Evolutionary conservation across 352 stramenopile genomes (phyloP).

Genomic region (Globisporangium takayamanum): DNA sequence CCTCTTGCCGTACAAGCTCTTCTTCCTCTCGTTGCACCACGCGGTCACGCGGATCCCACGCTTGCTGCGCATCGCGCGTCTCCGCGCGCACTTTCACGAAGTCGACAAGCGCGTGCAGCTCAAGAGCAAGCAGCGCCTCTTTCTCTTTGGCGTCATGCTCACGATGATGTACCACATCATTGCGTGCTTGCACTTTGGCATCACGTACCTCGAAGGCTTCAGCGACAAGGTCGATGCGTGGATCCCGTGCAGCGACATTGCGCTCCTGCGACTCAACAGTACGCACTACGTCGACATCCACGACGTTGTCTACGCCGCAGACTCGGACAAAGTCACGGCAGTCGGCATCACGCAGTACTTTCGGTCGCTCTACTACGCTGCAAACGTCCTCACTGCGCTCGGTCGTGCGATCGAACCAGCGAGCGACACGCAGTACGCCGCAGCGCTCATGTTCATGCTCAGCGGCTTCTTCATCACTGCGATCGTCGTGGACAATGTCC

Average conservation of each 20-base stretch:
- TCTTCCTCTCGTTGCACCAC: slow-evolving; percentile 16
- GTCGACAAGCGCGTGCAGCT: slow-evolving; percentile 29
- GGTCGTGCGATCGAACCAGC: slow-evolving; percentile 39
- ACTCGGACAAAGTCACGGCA: slow-evolving; percentile 14
- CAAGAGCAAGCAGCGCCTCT: slow-evolving; percentile 28
- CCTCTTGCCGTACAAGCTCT: slow-evolving; percentile 32
- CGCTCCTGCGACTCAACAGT: slow-evolving; percentile 25
- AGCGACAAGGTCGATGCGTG: slow-evolving; percentile 30
- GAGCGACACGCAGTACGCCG: slow-evolving; percentile 37
- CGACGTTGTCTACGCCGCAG: slow-evolving; percentile 15
- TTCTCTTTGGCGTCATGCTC: slow-evolving; percentile 31
- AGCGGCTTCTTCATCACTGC: slow-evolving; percentile 62
- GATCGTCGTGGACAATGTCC: slow-evolving; percentile 58
- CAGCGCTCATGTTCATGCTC: slow-evolving; percentile 57
- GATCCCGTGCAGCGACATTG: slow-evolving; percentile 41
- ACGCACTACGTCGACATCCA: slow-evolving; percentile 25
- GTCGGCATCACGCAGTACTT: slow-evolving; percentile 48
- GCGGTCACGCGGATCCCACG: slow-evolving; percentile 22
- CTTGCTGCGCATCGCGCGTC: slow-evolving; percentile 26
- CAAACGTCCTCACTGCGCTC: slow-evolving; percentile 42
- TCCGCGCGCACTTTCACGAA: slow-evolving; percentile 32
- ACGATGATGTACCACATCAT: slow-evolving; percentile 51
- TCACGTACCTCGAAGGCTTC: slow-evolving; percentile 36
- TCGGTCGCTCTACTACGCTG: slow-evolving; percentile 49
- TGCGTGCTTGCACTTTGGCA: slow-evolving; percentile 44